Conservation (phyloP, 805 yeast species). For the Candida maesae region DNA sequence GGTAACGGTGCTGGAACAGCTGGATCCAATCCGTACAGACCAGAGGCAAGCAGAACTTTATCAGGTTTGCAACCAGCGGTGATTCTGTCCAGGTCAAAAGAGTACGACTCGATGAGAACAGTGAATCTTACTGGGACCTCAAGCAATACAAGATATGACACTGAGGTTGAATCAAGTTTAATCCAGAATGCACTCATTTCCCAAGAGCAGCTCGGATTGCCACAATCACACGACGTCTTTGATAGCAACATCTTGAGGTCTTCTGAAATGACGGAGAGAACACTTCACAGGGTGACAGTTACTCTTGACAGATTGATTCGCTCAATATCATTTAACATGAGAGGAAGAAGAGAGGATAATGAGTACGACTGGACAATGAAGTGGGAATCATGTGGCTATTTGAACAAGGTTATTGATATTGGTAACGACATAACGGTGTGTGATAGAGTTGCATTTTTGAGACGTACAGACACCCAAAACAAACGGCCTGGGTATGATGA, state of each 20-base stretch:
- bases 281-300: not conserved
- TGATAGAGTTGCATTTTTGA: not conserved
- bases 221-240: not conserved
- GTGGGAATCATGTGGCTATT: not conserved
- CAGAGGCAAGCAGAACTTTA: too few species aligned
- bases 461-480: too few species aligned
- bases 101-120: too few species aligned
- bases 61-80: too few species aligned
- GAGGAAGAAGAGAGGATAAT: not conserved
- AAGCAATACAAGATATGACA: too few species aligned
- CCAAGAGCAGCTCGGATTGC: conserved; percentile 1
- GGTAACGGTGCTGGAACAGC: too few species aligned
- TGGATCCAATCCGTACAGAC: too few species aligned
- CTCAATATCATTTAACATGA: not conserved
- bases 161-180: conserved; percentile 3
- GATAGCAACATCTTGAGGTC: not conserved
- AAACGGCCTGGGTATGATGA: too few species aligned
- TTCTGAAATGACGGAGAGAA: not conserved
- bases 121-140: too few species aligned
- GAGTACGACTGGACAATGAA: not conserved
- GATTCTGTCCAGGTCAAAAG: too few species aligned
- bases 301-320: not conserved
- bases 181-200: conserved; percentile 3
- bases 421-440: not conserved
- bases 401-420: not conserved